These are phyloP conservation scores for Diatrype stigma DNA, from an alignment of 2,329 filamentous ascomycete species.

Conservation along the genomic window DNA sequence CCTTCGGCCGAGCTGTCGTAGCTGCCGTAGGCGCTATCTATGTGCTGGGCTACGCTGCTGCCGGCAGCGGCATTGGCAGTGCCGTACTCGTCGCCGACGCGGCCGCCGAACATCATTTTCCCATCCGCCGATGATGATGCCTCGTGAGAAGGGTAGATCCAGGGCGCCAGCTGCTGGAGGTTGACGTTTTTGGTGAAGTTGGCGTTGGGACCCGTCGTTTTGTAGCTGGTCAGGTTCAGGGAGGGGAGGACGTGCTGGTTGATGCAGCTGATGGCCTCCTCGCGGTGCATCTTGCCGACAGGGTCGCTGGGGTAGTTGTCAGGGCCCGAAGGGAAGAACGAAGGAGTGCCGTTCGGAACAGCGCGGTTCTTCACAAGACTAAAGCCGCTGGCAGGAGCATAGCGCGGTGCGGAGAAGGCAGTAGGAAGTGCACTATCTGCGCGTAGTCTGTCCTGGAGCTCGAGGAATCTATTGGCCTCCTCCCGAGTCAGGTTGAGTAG, in stretches of 20 bases:
- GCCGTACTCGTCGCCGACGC: slow-evolving; percentile 18
- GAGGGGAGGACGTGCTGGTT: slow-evolving; percentile 64
- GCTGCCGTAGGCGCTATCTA: slow-evolving; percentile 20
- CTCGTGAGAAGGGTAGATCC: slow-evolving; percentile 48
- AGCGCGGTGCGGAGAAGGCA: slow-evolving; percentile 51
- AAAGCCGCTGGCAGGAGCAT: slow-evolving; percentile 54
- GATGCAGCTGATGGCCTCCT: slow-evolving; percentile 64
- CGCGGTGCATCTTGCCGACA: slow-evolving; percentile 60
- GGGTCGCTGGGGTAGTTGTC: slow-evolving; percentile 51
- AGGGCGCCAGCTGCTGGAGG: slow-evolving; percentile 52
- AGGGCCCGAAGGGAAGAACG: slow-evolving; percentile 52
- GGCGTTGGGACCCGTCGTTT: slow-evolving; percentile 32
- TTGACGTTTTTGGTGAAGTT: slow-evolving; percentile 46
- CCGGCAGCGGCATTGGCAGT: slow-evolving; percentile 2
- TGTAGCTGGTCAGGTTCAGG: slow-evolving; percentile 49
- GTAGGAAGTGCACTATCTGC: slow-evolving; percentile 47
- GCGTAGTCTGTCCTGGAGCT: slow-evolving; percentile 59
- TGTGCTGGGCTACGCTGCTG: slow-evolving; percentile 1
- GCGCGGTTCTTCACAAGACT: slow-evolving; percentile 61
- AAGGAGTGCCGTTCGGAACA: slow-evolving; percentile 59
- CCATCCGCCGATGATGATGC: slow-evolving; percentile 37
- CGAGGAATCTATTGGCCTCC: slow-evolving; percentile 67
- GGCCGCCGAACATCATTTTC: slow-evolving; percentile 22
- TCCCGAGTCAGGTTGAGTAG: slow-evolving; percentile 66
- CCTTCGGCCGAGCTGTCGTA: slow-evolving; percentile 27